Conservation (phyloP, 2,329 filamentous ascomycete genomes). For the Scortechinia acanthostroma region DNA sequence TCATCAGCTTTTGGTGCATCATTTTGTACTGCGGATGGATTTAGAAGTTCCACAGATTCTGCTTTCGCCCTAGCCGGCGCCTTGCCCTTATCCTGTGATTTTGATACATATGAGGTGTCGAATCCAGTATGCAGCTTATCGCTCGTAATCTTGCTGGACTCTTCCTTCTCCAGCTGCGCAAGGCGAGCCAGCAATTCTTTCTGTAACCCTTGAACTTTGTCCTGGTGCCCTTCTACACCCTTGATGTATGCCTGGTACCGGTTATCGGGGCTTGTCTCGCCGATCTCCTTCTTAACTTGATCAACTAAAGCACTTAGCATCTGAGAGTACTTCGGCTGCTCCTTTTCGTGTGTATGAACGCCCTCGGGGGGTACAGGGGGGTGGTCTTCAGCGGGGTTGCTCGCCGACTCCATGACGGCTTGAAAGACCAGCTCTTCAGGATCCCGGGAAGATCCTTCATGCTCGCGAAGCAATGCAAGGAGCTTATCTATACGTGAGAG, state of each 20-base stretch:
- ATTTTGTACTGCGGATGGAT: constrained; percentile 24
- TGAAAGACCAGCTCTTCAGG: constrained; percentile 64
- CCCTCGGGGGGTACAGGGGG: constrained; percentile 52
- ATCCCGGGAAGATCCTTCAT: constrained; percentile 38
- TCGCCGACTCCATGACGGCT: constrained; percentile 55
- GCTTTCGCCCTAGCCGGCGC: constrained; percentile 15
- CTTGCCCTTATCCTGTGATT: constrained; percentile 26
- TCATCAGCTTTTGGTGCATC: background rate
- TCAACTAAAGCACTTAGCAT: constrained; percentile 71
- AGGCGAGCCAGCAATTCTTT: constrained; percentile 53
- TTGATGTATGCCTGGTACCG: constrained; percentile 49
- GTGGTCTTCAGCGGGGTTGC: constrained; percentile 46
- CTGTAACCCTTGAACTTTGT: constrained; percentile 57
- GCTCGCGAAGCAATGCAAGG: constrained; percentile 50
- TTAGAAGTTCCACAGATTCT: constrained; percentile 48
- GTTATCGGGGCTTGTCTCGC: constrained; percentile 44
- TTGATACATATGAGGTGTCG: constrained; percentile 56
- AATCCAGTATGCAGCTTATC: constrained; percentile 64
- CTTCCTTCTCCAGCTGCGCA: constrained; percentile 60
- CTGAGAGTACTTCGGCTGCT: constrained; percentile 61
- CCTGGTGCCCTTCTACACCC: constrained; percentile 54
- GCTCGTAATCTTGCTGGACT: constrained; percentile 65
- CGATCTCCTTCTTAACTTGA: constrained; percentile 59
- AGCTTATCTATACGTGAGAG: constrained; percentile 61
- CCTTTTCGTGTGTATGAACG: constrained; percentile 54